Percentiles rank a stretch among this genome's conserved stretches.
Evolutionary conservation across 2,329 filamentous ascomycete genomes (phyloP).

Genomic region (Ophiostoma fasciatum): DNA sequence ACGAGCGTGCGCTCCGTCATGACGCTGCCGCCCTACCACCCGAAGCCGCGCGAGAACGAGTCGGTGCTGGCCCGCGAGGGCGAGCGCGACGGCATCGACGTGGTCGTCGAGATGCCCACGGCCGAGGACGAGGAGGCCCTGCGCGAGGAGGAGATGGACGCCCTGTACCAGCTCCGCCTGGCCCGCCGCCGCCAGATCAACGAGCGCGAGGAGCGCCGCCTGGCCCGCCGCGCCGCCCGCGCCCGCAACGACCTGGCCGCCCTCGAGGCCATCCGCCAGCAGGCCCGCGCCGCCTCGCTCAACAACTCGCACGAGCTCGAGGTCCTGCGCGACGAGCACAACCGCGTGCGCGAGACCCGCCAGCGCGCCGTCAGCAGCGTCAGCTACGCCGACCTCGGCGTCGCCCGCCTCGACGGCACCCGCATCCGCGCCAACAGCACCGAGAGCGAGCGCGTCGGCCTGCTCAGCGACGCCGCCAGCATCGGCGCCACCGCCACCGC

Average conservation of each 20-base stretch:
- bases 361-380: conserved; percentile 60
- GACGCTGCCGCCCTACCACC: conserved; percentile 77
- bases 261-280: conserved; percentile 49
- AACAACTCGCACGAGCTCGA: conserved; percentile 41
- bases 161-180: conserved; percentile 75
- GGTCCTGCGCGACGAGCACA: conserved; percentile 40
- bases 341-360: conserved; percentile 41
- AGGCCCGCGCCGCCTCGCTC: conserved; percentile 31
- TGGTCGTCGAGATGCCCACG: conserved; percentile 74
- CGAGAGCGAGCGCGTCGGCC: conserved; percentile 56
- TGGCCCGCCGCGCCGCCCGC: conserved; percentile 55
- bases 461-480: conserved; percentile 57
- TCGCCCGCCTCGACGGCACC: conserved; percentile 64
- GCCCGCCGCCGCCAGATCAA: conserved; percentile 60
- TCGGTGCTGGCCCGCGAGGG: conserved; percentile 77
- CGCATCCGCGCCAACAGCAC: conserved; percentile 57
- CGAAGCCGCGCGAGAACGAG: conserved; percentile 58
- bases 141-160: conserved; percentile 83
- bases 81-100: conserved; percentile 80
- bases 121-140: conserved; percentile 63
- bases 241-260: conserved; percentile 53
- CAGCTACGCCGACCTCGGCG: conserved; percentile 60
- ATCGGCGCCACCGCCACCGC: conserved; percentile 23
- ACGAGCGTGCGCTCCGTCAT: conserved; percentile 86
- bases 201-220: conserved; percentile 63